phyloP scores from a whole-genome alignment of 306 rosid genomes.

The Hylodesmum podocarpum region DNA sequence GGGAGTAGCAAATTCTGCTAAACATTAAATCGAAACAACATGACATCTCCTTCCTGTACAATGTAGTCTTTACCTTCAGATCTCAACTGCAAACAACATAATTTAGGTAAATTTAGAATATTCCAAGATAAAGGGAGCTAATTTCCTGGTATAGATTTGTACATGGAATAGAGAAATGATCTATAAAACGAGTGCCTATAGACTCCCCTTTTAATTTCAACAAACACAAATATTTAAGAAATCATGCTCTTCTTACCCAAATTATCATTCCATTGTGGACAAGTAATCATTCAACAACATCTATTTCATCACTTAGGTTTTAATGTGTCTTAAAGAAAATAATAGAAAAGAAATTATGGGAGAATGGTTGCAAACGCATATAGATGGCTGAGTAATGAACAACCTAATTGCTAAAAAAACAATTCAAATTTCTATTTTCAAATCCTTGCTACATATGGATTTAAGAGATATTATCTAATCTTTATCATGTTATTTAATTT shows the following conservation, averaged over 20 bases:
- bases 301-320: background rate
- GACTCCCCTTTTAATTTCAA: background rate
- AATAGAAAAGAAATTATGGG: background rate
- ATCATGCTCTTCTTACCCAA: background rate
- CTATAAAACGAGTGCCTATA: background rate
- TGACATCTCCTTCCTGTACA: constrained; percentile 94
- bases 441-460: too few species aligned
- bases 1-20: constrained; percentile 31
- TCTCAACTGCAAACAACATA: constrained; percentile 70
- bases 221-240: background rate
- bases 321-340: background rate
- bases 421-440: too few species aligned
- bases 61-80: constrained; percentile 93
- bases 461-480: too few species aligned
- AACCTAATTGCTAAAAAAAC: too few species aligned
- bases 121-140: background rate
- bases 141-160: background rate
- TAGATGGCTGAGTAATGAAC: background rate
- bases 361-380: background rate
- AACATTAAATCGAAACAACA: constrained; percentile 95
- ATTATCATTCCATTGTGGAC: background rate
- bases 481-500: too few species aligned
- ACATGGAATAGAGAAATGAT: background rate
- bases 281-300: background rate
- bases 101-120: background rate